A percentile compares a stretch with the other conserved stretches of the same genome.
Evolutionary conservation across 805 yeast species (phyloP).

Genomic region (Cyberlindnera maritima): DNA sequence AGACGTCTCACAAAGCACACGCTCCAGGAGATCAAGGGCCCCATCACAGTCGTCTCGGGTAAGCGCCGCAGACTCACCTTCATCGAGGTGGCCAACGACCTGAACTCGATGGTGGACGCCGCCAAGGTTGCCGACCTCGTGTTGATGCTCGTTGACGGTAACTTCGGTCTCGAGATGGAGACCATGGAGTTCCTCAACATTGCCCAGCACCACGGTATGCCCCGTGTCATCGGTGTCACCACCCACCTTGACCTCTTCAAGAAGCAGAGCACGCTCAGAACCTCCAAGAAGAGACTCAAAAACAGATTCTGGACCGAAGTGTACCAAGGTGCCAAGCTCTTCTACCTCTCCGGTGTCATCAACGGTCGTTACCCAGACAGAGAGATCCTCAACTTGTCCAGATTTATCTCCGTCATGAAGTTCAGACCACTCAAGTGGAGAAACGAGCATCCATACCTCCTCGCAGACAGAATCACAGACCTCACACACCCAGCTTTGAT

Average conservation of each 20-base stretch:
- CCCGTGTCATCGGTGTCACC: constrained; percentile 90
- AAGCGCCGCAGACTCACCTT: constrained; percentile 90
- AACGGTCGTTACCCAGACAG: constrained; percentile 98
- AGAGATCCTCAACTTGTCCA: constrained; percentile 84
- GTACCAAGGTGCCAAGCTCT: constrained; percentile 94
- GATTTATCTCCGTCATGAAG: constrained; percentile 96
- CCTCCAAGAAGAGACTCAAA: constrained; percentile 87
- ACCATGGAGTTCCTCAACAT: constrained; percentile 97
- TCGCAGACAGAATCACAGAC: constrained; percentile 91
- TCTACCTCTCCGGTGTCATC: constrained; percentile 90
- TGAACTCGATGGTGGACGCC: constrained; percentile 93
- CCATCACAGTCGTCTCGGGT: constrained; percentile 94
- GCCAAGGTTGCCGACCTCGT: constrained; percentile 95
- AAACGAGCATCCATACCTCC: constrained; percentile 93
- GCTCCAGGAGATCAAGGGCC: constrained; percentile 85
- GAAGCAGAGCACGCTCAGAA: constrained; percentile 82
- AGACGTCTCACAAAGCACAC: constrained; percentile 86
- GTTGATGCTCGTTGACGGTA: constrained; percentile 87
- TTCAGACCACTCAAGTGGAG: constrained; percentile 99
- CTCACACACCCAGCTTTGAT: constrained; percentile 87
- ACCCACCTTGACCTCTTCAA: constrained; percentile 95
- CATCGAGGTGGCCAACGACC: constrained; percentile 87
- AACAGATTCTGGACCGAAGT: constrained; percentile 99
- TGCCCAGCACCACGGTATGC: constrained; percentile 99
- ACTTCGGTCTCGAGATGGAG: constrained; percentile 98